A percentile compares a stretch with the other conserved stretches of the same genome.
Conservation (phyloP, 306 rosid species). For the Sophora flavescens region DNA sequence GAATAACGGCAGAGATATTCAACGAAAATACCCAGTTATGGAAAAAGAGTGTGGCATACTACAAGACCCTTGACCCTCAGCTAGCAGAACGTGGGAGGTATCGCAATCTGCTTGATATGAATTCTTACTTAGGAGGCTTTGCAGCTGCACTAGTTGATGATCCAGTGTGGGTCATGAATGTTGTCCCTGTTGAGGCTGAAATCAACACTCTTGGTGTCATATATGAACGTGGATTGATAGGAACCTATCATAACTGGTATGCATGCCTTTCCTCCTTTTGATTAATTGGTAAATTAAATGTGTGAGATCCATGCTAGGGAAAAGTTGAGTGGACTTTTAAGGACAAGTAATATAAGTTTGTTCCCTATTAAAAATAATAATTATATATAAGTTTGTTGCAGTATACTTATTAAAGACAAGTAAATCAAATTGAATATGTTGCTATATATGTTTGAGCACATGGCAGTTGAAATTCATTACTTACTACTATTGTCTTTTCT, state of each 20-base stretch:
- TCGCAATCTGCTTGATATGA: constrained; percentile 90
- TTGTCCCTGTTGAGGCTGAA: constrained; percentile 83
- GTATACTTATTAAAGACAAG: constrained; percentile 20
- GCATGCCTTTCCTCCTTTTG: constrained; percentile 33
- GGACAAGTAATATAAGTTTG: no score
- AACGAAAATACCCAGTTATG: constrained; percentile 64
- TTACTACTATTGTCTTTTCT: constrained; percentile 35
- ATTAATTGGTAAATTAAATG: background rate
- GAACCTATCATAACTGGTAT: constrained; percentile 95
- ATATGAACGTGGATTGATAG: constrained; percentile 87
- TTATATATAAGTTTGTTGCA: no score
- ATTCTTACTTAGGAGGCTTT: constrained; percentile 86
- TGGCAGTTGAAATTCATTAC: constrained; percentile 32
- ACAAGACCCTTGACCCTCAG: constrained; percentile 69
- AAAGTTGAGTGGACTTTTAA: background rate
- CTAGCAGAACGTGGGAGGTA: constrained; percentile 80
- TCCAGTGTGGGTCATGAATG: constrained; percentile 95
- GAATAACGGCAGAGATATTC: constrained; percentile 70
- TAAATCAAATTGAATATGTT: constrained; percentile 14
- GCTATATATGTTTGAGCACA: background rate
- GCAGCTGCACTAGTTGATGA: constrained; percentile 81
- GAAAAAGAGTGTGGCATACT: constrained; percentile 76
- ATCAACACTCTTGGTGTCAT: constrained; percentile 86
- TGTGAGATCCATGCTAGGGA: background rate
- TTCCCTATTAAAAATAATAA: no score